A percentile compares a stretch with the other conserved stretches of the same genome.
These are phyloP conservation scores for Lodderomyces jiufengensis DNA, from an alignment of 1,139 yeast genomes.

Conservation along the genomic window DNA sequence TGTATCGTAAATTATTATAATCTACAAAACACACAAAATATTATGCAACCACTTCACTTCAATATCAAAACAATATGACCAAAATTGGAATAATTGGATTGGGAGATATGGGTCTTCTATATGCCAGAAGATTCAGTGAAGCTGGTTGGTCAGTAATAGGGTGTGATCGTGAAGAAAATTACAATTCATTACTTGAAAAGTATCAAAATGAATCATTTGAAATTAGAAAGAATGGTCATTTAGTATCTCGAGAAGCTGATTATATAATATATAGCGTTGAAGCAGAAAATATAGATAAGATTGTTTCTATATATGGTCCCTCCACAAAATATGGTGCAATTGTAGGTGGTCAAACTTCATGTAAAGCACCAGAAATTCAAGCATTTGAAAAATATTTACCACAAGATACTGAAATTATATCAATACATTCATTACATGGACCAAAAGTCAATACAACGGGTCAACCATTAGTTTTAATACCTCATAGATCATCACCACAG, in stretches of 20 bases:
- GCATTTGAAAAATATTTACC: slow-evolving; percentile 83
- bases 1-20: not conserved
- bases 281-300: slow-evolving; percentile 71
- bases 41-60: not conserved
- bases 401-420: slow-evolving; percentile 71
- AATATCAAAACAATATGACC: slow-evolving; percentile 14
- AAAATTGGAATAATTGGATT: slow-evolving; percentile 85
- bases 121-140: slow-evolving; percentile 70
- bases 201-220: slow-evolving; percentile 45
- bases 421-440: slow-evolving; percentile 92
- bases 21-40: not conserved
- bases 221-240: slow-evolving; percentile 71
- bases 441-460: slow-evolving; percentile 87
- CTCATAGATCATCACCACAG: slow-evolving; percentile 62
- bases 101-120: slow-evolving; percentile 94
- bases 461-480: slow-evolving; percentile 85
- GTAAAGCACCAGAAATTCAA: slow-evolving; percentile 83
- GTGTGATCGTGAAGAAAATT: slow-evolving; percentile 77
- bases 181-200: slow-evolving; percentile 41
- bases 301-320: slow-evolving; percentile 77
- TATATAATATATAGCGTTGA: slow-evolving; percentile 87
- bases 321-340: slow-evolving; percentile 82
- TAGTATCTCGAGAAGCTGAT: slow-evolving; percentile 76
- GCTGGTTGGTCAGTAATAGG: slow-evolving; percentile 94
- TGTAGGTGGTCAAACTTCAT: slow-evolving; percentile 98